Percentiles rank a stretch among this genome's conserved stretches.
Evolutionary conservation across 129 eudicot genomes (phyloP).

Genomic region (Kitagawia praeruptora): DNA sequence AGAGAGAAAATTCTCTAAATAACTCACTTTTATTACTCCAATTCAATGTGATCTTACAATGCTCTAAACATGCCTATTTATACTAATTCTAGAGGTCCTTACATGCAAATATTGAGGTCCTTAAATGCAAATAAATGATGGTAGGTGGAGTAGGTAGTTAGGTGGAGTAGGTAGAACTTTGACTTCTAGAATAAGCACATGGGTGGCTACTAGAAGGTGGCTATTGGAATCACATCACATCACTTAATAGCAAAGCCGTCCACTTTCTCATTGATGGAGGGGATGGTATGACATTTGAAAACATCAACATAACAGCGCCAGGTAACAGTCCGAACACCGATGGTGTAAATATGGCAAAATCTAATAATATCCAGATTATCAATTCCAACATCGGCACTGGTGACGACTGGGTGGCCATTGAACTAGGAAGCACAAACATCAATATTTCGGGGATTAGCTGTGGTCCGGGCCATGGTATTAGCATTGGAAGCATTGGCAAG

Average conservation of each 20-base stretch:
- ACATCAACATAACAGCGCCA: constrained; percentile 2
- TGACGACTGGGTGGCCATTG: constrained; percentile 1
- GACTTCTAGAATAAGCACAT: no score
- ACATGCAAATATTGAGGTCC: no score
- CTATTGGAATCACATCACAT: no score
- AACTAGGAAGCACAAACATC: constrained; percentile 1
- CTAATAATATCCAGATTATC: neutral
- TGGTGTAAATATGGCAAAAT: neutral
- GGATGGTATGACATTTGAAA: neutral
- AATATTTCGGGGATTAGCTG: neutral
- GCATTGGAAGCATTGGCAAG: constrained; percentile 9
- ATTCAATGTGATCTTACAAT: no score
- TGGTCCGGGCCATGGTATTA: constrained; percentile 5
- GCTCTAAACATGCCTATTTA: no score
- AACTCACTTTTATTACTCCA: no score
- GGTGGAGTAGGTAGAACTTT: no score
- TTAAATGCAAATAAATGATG: no score
- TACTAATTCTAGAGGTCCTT: no score
- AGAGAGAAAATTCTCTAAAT: no score
- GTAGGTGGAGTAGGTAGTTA: no score
- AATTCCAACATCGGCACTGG: neutral
- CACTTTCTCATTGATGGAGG: neutral
- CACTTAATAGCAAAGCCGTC: constrained; percentile 3
- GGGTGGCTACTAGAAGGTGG: no score
- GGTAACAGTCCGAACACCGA: constrained; percentile 4